Evolutionary conservation across 2,329 filamentous ascomycete genomes (phyloP), one percentile per base, ranked within the genome.

Genomic region (Calonectria honghensis): DNA sequence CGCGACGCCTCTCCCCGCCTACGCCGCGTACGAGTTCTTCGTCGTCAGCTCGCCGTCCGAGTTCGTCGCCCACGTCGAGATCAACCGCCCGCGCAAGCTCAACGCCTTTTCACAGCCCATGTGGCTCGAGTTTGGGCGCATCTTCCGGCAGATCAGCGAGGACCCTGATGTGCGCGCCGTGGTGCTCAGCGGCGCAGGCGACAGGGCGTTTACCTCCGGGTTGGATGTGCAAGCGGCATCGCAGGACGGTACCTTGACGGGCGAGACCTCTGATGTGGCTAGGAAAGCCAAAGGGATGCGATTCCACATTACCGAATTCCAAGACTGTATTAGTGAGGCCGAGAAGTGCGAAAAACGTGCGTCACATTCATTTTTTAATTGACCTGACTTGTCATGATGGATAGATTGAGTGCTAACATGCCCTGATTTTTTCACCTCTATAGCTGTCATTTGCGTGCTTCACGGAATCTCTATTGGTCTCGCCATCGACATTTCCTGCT

Each of bases 281-380:
- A 90, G 95, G 76, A 91, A 87, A 77, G 93, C 94, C 0, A 88
- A 89, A 45, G 80, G 81, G 5, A 81, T 96, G 65, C 90, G 94
- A 64, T 90, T 92, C 39, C 90, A 95, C 83, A 93, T 98, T 73
- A 85, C 89, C 75, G 92, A 95, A 76, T 97, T 98, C 84, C 97
- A 99, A 85, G 90, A 90, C 67, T 94, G 93, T 81, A 92, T 99
- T 76, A 90, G 89, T 1, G 90, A 92, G 18, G 87, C 98, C 68
- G 96, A 98, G 84, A 92, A 90, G 79, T 98, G 96, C 85, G 94
- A 97, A 86, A 98, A 98, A 86, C 95, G 92, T 93, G 85, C 79
- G 91, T 88, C 31, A 24, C 20, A 24, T 24, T 3, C 29, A 37
- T 29, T 35, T 35, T 10, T 20, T 32, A 18, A 3, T 37, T 50